phyloP scores from a whole-genome alignment of 2,329 filamentous ascomycete species.

The Arthrobotrys sphaeroides region DNA sequence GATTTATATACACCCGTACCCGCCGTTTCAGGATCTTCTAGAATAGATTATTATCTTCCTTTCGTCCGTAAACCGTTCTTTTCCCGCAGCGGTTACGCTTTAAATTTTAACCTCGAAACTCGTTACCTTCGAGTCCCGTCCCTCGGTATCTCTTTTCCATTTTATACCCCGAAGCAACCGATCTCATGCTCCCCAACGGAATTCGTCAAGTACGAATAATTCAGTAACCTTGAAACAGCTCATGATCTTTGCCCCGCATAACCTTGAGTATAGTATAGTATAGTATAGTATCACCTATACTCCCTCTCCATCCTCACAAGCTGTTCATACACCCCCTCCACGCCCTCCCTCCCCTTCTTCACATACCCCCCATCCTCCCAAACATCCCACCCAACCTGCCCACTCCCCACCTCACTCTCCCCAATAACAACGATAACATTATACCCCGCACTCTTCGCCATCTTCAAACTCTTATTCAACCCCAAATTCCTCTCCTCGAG shows the following conservation, averaged over 20 bases:
- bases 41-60: background rate
- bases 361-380: constrained; percentile 26
- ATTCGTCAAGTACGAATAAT: background rate
- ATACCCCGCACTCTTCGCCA: constrained; percentile 77
- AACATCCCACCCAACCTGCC: constrained; percentile 66
- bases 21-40: background rate
- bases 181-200: constrained; percentile 13
- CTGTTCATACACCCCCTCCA: constrained; percentile 54
- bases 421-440: constrained; percentile 79
- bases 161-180: background rate
- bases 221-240: too few relatives aligned
- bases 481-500: constrained; percentile 70
- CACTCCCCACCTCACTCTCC: constrained; percentile 69
- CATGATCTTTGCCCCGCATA: background rate
- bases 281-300: constrained; percentile 47
- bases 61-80: background rate
- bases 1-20: background rate
- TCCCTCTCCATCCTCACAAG: constrained; percentile 55
- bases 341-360: constrained; percentile 31
- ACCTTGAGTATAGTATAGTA: too few relatives aligned
- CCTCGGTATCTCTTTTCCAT: background rate
- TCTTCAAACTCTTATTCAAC: constrained; percentile 74
- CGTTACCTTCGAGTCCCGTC: constrained; percentile 6
- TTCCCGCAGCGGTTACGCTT: background rate
- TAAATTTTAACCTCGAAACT: constrained; percentile 9